Evolutionary conservation across 352 stramenopile species (phyloP).

Genomic region (Globisporangium sylvaticum): DNA sequence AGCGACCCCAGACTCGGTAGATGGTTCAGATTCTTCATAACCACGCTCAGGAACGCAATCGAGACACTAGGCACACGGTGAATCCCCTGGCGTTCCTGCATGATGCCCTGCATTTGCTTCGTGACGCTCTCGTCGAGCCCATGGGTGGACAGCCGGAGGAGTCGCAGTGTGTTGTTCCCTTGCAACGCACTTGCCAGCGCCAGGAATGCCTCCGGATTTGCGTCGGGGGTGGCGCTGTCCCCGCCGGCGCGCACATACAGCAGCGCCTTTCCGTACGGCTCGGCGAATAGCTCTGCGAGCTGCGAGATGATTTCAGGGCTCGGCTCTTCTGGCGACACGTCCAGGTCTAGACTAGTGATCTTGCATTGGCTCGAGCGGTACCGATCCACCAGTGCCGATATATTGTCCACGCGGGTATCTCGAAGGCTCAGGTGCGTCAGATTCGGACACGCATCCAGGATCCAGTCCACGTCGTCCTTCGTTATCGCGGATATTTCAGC

Average conservation of each 20-base stretch:
- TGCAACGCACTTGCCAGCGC: not conserved
- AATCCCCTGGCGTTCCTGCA: not conserved
- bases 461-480: not conserved
- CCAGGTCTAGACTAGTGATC: not conserved
- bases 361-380: not conserved
- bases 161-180: not conserved
- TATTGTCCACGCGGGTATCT: not conserved
- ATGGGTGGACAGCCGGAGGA: not conserved
- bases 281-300: not conserved
- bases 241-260: not conserved
- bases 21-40: not conserved
- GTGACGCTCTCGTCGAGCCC: not conserved
- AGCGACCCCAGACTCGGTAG: not conserved
- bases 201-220: not conserved
- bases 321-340: not conserved
- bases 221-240: not conserved
- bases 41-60: not conserved
- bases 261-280: not conserved
- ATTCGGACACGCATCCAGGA: not conserved
- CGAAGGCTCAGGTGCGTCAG: not conserved
- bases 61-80: not conserved
- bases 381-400: not conserved
- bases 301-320: not conserved
- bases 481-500: not conserved
- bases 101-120: not conserved